Evolutionary conservation across 2,329 filamentous ascomycete species (phyloP).

Genomic region (Cladosporium velox): DNA sequence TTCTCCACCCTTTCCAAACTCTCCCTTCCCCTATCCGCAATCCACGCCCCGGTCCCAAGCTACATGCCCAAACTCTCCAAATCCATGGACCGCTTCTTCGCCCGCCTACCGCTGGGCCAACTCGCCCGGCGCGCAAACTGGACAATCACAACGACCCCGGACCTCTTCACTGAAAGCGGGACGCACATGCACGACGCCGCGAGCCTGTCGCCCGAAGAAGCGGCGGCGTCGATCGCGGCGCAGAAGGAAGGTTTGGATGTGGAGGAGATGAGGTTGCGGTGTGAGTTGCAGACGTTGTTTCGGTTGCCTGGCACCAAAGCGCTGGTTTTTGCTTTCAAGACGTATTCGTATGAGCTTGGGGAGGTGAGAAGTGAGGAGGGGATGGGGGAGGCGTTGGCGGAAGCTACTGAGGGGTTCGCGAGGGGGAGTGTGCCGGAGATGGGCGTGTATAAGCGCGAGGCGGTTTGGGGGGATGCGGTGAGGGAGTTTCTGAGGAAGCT

Average conservation of each 20-base stretch:
- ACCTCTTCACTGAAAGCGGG: conserved; percentile 44
- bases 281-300: conserved; percentile 64
- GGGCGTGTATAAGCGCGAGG: conserved; percentile 59
- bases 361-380: conserved; percentile 59
- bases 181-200: conserved; percentile 43
- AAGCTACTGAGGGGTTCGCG: conserved; percentile 61
- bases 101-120: conserved; percentile 53
- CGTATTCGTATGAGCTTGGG: conserved; percentile 59
- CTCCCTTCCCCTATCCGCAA: conserved; percentile 53
- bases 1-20: conserved; percentile 61
- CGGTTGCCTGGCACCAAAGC: conserved; percentile 56
- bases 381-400: conserved; percentile 53
- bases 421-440: conserved; percentile 60
- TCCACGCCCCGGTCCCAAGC: conserved; percentile 61
- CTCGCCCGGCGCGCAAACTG: conserved; percentile 60
- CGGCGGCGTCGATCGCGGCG: neutral
- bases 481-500: conserved; percentile 48
- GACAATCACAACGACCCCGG: conserved; percentile 46
- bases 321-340: conserved; percentile 64
- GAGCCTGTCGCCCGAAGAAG: neutral
- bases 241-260: conserved; percentile 24
- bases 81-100: conserved; percentile 65
- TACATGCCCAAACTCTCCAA: conserved; percentile 59
- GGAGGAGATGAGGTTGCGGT: conserved; percentile 46
- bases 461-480: conserved; percentile 59